Evolutionary conservation across 2,329 filamentous ascomycete genomes (phyloP).

Genomic region (Paracorniculantispora psalliotae): DNA sequence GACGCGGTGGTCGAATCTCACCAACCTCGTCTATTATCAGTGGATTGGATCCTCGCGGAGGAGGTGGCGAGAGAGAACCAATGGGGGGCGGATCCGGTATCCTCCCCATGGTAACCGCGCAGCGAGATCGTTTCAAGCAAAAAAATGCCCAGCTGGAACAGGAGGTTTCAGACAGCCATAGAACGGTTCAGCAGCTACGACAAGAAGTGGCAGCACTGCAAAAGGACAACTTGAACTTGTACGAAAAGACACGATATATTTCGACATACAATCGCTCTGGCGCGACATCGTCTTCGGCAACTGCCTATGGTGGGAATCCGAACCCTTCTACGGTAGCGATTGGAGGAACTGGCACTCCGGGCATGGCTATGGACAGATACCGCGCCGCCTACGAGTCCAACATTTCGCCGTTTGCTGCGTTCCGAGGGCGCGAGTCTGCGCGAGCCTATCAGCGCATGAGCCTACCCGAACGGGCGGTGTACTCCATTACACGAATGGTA

Average conservation of each 20-base stretch:
- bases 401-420: conserved; percentile 91
- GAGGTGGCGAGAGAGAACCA: conserved; percentile 50
- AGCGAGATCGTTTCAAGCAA: conserved; percentile 97
- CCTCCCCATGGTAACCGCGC: conserved; percentile 95
- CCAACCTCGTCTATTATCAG: conserved; percentile 98
- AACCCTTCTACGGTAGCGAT: conserved; percentile 68
- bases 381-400: conserved; percentile 90
- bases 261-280: conserved; percentile 81
- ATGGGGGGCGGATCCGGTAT: conserved; percentile 79
- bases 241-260: conserved; percentile 96
- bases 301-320: conserved; percentile 64
- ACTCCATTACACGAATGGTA: conserved; percentile 86
- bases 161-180: conserved; percentile 80
- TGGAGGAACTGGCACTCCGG: conserved; percentile 51
- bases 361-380: conserved; percentile 75
- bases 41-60: conserved; percentile 71
- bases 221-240: conserved; percentile 91
- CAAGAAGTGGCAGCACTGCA: conserved; percentile 90
- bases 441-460: conserved; percentile 91
- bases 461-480: conserved; percentile 82
- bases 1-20: conserved; percentile 67
- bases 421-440: conserved; percentile 86
- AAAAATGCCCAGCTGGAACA: conserved; percentile 86
- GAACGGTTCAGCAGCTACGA: conserved; percentile 75
- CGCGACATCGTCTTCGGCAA: conserved; percentile 54